Percentiles rank a stretch among this genome's conserved stretches.
Conservation (phyloP, 2,329 filamentous ascomycete genomes). For the Corniculantispora saksenae region DNA sequence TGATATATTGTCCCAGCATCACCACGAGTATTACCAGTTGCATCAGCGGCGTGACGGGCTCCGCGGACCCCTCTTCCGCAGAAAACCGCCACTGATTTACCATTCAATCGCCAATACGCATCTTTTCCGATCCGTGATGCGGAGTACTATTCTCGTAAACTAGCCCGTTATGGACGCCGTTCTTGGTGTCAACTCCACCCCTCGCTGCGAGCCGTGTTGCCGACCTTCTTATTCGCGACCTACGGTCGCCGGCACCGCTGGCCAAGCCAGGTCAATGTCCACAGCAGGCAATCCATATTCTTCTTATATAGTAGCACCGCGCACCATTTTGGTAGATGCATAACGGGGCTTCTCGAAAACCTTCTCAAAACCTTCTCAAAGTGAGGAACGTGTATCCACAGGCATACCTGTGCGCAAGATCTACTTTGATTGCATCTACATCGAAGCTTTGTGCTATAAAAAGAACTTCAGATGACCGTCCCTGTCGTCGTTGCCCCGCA, state of each 20-base stretch:
- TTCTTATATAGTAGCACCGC: not conserved
- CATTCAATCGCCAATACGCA: not conserved
- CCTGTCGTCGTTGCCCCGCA: constrained; percentile 27
- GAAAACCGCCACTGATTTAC: not conserved
- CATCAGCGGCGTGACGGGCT: not conserved
- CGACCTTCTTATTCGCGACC: not conserved
- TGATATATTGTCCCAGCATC: not conserved
- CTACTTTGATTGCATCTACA: not conserved
- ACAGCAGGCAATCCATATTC: not conserved
- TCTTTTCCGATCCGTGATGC: not conserved
- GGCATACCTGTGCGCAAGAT: not conserved
- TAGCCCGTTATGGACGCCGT: constrained; percentile 5
- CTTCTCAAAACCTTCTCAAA: not conserved
- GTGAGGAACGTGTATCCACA: not conserved
- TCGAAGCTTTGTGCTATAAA: not conserved
- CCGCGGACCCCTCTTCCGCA: not conserved
- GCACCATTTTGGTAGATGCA: not conserved
- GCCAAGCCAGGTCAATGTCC: not conserved
- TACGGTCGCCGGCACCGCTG: not conserved
- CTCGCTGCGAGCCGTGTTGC: not conserved
- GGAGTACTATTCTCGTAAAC: constrained; percentile 3
- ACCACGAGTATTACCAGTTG: not conserved
- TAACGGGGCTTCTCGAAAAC: not conserved
- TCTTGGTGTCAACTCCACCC: not conserved
- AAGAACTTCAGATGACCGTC: constrained; percentile 10